Base-by-base conservation (phyloP, 352 stramenopile species). In the Pythium coloratum region DNA sequence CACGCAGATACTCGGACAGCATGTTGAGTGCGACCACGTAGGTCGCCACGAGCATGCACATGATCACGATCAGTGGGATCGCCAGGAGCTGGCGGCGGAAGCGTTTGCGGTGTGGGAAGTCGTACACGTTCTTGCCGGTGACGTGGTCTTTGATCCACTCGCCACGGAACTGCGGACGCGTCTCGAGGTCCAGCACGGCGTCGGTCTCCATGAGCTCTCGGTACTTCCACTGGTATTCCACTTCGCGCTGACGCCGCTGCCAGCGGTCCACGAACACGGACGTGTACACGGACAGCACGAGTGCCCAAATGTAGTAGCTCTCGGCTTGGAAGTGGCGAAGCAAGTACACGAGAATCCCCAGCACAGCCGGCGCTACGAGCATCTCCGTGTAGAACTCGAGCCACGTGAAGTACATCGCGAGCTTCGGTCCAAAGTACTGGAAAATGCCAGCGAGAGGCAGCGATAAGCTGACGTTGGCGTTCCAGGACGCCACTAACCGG, bases 311-410 rank as follows among this genome's bases (percentile, higher is more conserved):
- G 4, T 70, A 78, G 61, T 86, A 87, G 60, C 73, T 83, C 34
- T 77, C 68, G 2, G 76, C 73, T 33, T 76, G 73, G 33, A 87
- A 57, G n/a, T 74, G 55, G 24, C 70, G 74, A 3, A 87, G 46
- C 1, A 81, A 64, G 34, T 76, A 89, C 16, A 94, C 69, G 0
- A 80, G 44, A 6, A 92, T 59, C 10, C 89, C 89, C 14, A 78
- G 70, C 18, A 85, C 60, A 1, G 72, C 76, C 8, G 88, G 84
- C 0, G 86, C 49, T 2, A 92, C 38, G 24, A 96, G 73, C 75
- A 91, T 84, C 18, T 77, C 69, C 6, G 90, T 96, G 76, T 95
- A 96, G 57, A 92, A 96, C n/a, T 82, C 80, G 59, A 97, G 72
- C 75, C 85, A 96, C 0, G 81, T 78, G 62, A 90, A 89, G 66